Evolutionary conservation across 2,329 filamentous ascomycete species (phyloP).

Genomic region (Arthrobotrys sphaeroides): DNA sequence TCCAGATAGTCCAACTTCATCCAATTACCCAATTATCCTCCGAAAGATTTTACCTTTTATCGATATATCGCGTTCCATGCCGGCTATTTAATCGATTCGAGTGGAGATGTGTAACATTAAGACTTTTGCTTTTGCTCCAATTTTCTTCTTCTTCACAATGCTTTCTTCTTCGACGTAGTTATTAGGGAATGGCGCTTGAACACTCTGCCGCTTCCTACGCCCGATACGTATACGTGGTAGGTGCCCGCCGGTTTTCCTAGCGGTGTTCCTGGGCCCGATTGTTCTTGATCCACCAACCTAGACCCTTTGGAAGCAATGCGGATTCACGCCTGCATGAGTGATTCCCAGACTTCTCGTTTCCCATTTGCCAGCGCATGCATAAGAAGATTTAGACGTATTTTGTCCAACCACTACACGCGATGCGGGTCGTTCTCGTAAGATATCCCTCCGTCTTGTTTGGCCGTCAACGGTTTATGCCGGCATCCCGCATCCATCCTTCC

Average conservation of each 20-base stretch:
- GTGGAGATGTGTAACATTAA: not conserved
- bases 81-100: not conserved
- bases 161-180: not conserved
- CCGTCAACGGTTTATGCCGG: conserved; percentile 3
- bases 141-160: not conserved
- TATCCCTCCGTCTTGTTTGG: not conserved
- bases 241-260: too few species aligned
- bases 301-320: not conserved
- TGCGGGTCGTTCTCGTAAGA: not conserved
- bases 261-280: too few species aligned
- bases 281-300: not conserved
- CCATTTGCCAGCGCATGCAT: not conserved
- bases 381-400: not conserved
- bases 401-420: not conserved
- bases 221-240: not conserved
- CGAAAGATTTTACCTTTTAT: not conserved
- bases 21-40: conserved; percentile 31
- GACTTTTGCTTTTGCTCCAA: not conserved
- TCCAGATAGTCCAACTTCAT: conserved; percentile 11
- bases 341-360: not conserved
- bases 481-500: not conserved
- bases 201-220: not conserved
- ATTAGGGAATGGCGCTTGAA: not conserved
- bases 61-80: conserved; percentile 16
- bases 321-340: not conserved